Evolutionary conservation across 2,329 filamentous ascomycete species (phyloP), one percentile per base, ranked within the genome.

Genomic region (Graphilbum sp.): DNA sequence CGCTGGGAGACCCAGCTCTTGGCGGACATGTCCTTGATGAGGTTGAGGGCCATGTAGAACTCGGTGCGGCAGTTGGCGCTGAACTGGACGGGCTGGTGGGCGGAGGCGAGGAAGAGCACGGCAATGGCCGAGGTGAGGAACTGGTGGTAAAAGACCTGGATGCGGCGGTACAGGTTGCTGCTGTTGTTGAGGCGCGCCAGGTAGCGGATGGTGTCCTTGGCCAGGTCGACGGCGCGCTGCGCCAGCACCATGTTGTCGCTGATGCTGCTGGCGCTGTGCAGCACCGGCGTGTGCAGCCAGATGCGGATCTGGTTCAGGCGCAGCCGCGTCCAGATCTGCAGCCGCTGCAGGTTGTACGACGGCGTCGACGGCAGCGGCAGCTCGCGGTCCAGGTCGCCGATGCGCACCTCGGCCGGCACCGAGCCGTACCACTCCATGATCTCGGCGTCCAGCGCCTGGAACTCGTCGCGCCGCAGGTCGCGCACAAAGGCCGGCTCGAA

Each of bases 381-480:
- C 36, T 63, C 62, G 38, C 59, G 54, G 63, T 33, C 52, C 72
- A 64, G 82, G 67, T 61, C 75, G 62, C 46, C 81, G 52, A 56
- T 69, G 59, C 52, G 63, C 40, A 74, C 60, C 38, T 69, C 64
- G 13, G 64, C 75, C 45, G 53, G 88, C 56, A 93, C 72, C 13
- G 69, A 67, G 15, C 80, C 76, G 49, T 92, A 88, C 88, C 88
- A 96, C 46, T 84, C 74, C 5, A 90, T 62, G 35, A 94, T 78
- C 50, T 92, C 81, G 42, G 77, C 78, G 51, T 95, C 87, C 7
- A 95, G 66, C 35, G 75, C 76, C 21, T 80, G 78, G 41, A 94
- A 82, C 44, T 88, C 79, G 43, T 82, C 75, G 24, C 73, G 71
- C 43, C 75, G 75, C 38, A 82, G 63, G 30, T 80, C 75, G 27